Percentiles rank a stretch among this genome's conserved stretches.
These are phyloP conservation scores for Aspergillus costaricaensis DNA, from an alignment of 2,329 filamentous ascomycete species.

Conservation along the genomic window DNA sequence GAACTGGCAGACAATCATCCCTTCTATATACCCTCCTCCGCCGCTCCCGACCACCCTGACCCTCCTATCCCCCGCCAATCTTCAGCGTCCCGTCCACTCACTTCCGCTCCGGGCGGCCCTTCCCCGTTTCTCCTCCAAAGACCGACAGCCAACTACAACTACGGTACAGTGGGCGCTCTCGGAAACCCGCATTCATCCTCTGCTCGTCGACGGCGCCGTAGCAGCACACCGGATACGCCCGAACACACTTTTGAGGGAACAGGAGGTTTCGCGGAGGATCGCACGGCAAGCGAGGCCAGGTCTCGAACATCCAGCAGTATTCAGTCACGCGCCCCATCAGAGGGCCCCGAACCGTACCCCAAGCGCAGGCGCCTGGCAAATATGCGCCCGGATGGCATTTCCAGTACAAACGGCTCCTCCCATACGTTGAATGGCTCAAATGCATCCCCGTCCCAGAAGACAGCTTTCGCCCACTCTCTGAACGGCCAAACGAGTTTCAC, in stretches of 20 bases:
- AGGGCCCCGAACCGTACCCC: constrained; percentile 41
- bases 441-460: constrained; percentile 48
- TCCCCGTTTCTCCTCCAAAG: constrained; percentile 25
- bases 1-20: constrained; percentile 73
- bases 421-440: constrained; percentile 60
- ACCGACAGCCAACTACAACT: constrained; percentile 11
- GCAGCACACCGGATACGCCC: constrained; percentile 31
- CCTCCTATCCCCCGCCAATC: constrained; percentile 56
- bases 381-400: constrained; percentile 65
- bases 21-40: constrained; percentile 59
- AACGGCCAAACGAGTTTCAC: constrained; percentile 57
- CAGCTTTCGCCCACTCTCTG: constrained; percentile 49
- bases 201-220: constrained; percentile 35
- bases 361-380: constrained; percentile 63
- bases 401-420: constrained; percentile 58
- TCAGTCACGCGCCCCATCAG: constrained; percentile 29
- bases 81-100: constrained; percentile 42
- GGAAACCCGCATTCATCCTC: constrained; percentile 19
- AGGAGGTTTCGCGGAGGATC: constrained; percentile 25
- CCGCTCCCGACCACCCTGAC: constrained; percentile 68
- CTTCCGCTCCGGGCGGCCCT: constrained; percentile 27
- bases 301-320: constrained; percentile 27
- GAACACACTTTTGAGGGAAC: constrained; percentile 23
- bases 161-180: constrained; percentile 15
- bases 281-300: constrained; percentile 30